Base-by-base conservation (phyloP, 495 filamentous ascomycete species). In the Lepidopterella palustris region DNA sequence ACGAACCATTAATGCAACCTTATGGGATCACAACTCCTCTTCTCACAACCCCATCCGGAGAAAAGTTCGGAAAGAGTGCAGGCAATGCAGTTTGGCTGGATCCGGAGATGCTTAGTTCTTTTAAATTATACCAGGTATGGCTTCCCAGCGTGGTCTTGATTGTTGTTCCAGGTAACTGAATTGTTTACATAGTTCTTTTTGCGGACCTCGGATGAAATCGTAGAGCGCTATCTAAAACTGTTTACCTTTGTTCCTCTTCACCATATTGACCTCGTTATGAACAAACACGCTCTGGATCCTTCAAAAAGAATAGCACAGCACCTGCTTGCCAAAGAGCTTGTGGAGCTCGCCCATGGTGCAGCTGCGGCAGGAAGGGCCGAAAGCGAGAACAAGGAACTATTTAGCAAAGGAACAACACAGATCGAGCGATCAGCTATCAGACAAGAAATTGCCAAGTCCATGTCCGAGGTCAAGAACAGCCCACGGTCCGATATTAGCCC, bases 51-150 rank as follows among this genome's bases (percentile, higher is more conserved):
- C 76, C 90, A 1, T 82, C 84, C 2, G 95, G 95, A 3, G 82
- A 81, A 67, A 99, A 99, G 73, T 91, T 97, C 68, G 93, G 93
- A 18, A 99, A 99, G 72, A 95, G 87, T 55, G 87, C 91, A 18
- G 92, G 90, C 13, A 97, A 97, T 70, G 92, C 95, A 1, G 74
- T 99, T 21, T 97, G 93, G 93, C 82, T 99, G 2, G 90, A 96
- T 71, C 78, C 74, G 53, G 84, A 83, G 62, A 80, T 88, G 80
- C 96, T 92, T 0, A 83, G 80, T 23, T 73, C 82, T 0, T 97
- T 92, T 63, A 89, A 97, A 58, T 78, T 97, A 2, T 97, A 97
- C 71, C 83, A 84, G 68, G 84, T 85, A 71, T 26, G 67, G 61
- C n/a, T n/a, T 26, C 27, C 27, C 1, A 11, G 35, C 11, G 6